phyloP scores from a whole-genome alignment of 208 protist genomes.

The Leishmania mexicana region DNA sequence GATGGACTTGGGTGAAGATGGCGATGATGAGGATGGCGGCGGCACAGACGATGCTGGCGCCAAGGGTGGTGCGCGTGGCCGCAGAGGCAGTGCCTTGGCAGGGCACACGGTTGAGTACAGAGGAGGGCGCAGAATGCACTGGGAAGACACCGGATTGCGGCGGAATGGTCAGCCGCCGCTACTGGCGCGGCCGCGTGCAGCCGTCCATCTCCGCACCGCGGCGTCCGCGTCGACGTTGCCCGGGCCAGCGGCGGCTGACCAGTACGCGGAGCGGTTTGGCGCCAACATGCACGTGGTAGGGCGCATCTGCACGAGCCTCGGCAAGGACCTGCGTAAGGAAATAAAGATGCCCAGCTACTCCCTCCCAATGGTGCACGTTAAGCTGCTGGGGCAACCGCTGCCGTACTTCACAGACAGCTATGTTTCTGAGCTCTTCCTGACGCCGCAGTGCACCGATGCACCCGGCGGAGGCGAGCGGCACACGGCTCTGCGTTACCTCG shows the following conservation, averaged over 20 bases:
- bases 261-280: constrained; percentile 57
- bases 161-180: neutral
- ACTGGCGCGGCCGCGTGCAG: neutral
- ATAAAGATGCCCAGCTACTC: constrained; percentile 62
- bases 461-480: neutral
- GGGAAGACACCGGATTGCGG: neutral
- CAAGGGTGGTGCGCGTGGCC: neutral
- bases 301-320: constrained; percentile 63
- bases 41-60: neutral
- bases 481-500: constrained; percentile 60
- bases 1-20: constrained; percentile 10
- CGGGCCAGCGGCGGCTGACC: constrained; percentile 14
- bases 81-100: neutral
- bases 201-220: neutral
- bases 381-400: constrained; percentile 52
- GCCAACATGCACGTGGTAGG: constrained; percentile 51
- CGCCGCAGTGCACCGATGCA: neutral
- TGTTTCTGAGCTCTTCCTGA: constrained; percentile 49
- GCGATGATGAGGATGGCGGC: constrained; percentile 1
- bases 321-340: constrained; percentile 63
- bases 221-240: neutral
- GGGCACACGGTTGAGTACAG: neutral
- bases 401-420: constrained; percentile 70
- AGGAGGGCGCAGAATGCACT: neutral
- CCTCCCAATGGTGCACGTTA: constrained; percentile 53